These are phyloP conservation scores for Passalora sequoiae DNA, from an alignment of 2,329 filamentous ascomycete genomes.

Conservation along the genomic window DNA sequence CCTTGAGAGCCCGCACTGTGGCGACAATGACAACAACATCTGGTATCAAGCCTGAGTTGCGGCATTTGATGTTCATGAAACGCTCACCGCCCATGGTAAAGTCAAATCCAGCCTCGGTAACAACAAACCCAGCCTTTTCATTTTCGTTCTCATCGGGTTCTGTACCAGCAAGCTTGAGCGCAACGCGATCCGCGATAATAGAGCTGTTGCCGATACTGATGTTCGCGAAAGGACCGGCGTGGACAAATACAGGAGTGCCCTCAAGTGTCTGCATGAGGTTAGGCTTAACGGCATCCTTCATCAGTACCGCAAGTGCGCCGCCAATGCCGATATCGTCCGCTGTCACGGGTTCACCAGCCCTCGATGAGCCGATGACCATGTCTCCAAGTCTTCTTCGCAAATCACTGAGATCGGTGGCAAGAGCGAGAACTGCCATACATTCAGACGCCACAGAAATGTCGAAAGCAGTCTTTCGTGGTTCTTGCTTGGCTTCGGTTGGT, in stretches of 20 bases:
- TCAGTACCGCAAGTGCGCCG: conserved; percentile 85
- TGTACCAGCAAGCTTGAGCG: conserved; percentile 90
- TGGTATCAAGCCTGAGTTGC: conserved; percentile 83
- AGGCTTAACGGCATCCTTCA: conserved; percentile 98
- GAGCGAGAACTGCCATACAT: conserved; percentile 95
- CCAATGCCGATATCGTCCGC: conserved; percentile 93
- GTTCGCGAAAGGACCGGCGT: conserved; percentile 96
- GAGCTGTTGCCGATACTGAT: conserved; percentile 97
- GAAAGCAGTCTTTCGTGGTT: conserved; percentile 83
- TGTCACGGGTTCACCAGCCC: conserved; percentile 80
- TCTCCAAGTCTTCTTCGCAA: conserved; percentile 89
- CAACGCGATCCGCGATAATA: conserved; percentile 89
- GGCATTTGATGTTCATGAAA: conserved; percentile 99
- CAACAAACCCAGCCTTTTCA: conserved; percentile 81
- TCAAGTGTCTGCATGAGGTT: conserved; percentile 98
- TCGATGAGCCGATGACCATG: conserved; percentile 92
- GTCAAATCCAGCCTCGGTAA: conserved; percentile 96
- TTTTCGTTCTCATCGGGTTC: conserved; percentile 76
- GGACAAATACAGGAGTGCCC: conserved; percentile 94
- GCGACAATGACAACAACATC: conserved; percentile 94
- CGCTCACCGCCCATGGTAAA: conserved; percentile 99
- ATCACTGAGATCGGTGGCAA: conserved; percentile 80
- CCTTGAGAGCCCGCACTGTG: conserved; percentile 91
- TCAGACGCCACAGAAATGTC: conserved; percentile 97
- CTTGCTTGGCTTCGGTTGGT: conserved; percentile 75